Percentiles rank a stretch among this genome's conserved stretches.
Evolutionary conservation across 2,329 filamentous ascomycete genomes (phyloP).

Genomic region (Alternaria infectoria): DNA sequence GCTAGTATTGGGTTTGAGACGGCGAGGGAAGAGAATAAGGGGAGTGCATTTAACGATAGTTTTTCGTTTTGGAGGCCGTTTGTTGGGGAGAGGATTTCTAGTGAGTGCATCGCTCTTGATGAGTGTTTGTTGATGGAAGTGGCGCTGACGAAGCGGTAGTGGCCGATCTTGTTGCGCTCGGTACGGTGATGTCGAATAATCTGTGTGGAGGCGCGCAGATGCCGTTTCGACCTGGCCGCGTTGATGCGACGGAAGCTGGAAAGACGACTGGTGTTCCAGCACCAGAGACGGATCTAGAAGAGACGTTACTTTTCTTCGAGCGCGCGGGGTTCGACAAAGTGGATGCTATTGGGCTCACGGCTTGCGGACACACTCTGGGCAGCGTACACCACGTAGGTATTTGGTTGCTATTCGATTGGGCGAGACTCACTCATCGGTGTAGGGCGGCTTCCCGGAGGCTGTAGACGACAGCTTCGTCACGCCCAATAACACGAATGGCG

Average conservation of each 20-base stretch:
- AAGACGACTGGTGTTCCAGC: conserved; percentile 31
- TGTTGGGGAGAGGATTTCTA: conserved; percentile 17
- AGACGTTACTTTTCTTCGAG: conserved; percentile 27
- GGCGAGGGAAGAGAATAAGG: conserved; percentile 28
- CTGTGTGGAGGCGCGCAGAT: conserved; percentile 32
- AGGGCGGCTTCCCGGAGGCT: conserved; percentile 32
- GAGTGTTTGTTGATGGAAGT: background rate
- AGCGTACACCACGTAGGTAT: conserved; percentile 25
- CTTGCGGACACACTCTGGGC: conserved; percentile 41
- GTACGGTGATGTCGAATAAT: conserved; percentile 30
- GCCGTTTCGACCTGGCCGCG: conserved; percentile 29
- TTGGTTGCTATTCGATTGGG: background rate
- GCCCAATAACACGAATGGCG: conserved; percentile 29
- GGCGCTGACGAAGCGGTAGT: conserved; percentile 8
- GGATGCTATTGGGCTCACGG: conserved; percentile 34
- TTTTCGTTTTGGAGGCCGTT: conserved; percentile 31
- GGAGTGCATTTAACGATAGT: conserved; percentile 38
- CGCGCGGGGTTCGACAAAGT: conserved; percentile 31
- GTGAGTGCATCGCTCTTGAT: background rate
- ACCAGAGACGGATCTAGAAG: conserved; percentile 29
- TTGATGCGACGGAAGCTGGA: conserved; percentile 32
- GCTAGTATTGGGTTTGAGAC: conserved; percentile 41
- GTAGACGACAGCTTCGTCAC: conserved; percentile 24
- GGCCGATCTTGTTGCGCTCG: conserved; percentile 36
- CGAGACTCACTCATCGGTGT: background rate